phyloP scores from a whole-genome alignment of 2,329 filamentous ascomycete genomes.

The Davidsoniella virescens region DNA sequence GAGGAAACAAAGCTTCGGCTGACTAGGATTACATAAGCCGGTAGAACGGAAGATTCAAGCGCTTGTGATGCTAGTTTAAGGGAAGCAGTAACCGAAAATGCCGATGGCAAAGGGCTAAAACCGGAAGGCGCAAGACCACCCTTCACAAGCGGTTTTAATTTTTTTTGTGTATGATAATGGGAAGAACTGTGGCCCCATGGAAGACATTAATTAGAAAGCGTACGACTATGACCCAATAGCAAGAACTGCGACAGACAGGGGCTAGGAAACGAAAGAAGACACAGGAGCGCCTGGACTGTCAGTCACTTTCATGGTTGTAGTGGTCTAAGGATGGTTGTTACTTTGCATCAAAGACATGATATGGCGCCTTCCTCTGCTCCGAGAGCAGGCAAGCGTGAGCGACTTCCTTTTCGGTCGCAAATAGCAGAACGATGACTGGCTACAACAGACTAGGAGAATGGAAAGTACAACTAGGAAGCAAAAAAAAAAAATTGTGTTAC shows the following conservation, averaged over 20 bases:
- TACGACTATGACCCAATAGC: not conserved
- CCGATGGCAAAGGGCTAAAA: conserved; percentile 11
- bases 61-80: conserved; percentile 5
- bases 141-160: not conserved
- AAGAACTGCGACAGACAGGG: not conserved
- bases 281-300: not conserved
- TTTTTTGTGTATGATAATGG: not conserved
- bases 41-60: conserved; percentile 11
- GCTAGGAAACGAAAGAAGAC: not conserved
- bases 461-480: not conserved
- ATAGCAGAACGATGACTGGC: not conserved
- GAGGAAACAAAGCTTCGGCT: too few species aligned
- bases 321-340: too few species aligned
- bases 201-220: not conserved
- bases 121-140: not conserved
- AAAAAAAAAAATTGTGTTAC: not conserved
- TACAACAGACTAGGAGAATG: not conserved
- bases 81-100: conserved; percentile 12
- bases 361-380: too few species aligned
- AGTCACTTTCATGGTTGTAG: too few species aligned
- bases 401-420: not conserved
- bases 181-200: not conserved
- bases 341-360: too few species aligned
- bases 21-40: conserved; percentile 9
- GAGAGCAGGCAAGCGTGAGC: too few species aligned